Percentiles rank a stretch among this genome's conserved stretches.
phyloP scores from a whole-genome alignment of 2,329 filamentous ascomycete species.

The Penicillium sp. region DNA sequence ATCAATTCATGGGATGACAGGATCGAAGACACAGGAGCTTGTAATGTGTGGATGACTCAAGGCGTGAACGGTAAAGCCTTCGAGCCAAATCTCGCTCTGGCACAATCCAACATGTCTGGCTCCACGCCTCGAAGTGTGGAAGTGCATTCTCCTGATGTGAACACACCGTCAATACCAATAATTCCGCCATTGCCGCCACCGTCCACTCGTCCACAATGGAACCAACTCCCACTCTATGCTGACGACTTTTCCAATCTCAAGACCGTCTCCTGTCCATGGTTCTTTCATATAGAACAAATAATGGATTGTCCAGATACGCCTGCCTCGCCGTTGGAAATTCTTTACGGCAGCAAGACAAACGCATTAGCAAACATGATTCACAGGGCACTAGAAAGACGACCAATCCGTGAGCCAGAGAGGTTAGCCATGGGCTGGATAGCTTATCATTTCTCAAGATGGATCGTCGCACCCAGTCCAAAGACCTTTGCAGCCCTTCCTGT shows the following conservation, averaged over 20 bases:
- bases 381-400: constrained; percentile 15
- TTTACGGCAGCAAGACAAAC: constrained; percentile 29
- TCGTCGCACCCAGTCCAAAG: constrained; percentile 18
- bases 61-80: background rate
- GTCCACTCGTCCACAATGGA: background rate
- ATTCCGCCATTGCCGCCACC: background rate
- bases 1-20: constrained; percentile 22
- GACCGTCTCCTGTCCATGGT: constrained; percentile 13
- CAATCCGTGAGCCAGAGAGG: constrained; percentile 26
- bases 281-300: constrained; percentile 21
- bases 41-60: background rate
- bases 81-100: background rate
- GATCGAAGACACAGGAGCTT: background rate
- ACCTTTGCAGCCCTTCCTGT: constrained; percentile 19
- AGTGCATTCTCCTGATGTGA: background rate
- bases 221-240: constrained; percentile 15
- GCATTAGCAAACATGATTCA: constrained; percentile 27
- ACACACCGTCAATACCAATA: background rate
- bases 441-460: constrained; percentile 26
- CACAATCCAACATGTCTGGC: background rate
- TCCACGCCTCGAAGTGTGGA: background rate
- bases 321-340: constrained; percentile 24
- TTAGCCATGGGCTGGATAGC: constrained; percentile 21
- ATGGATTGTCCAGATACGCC: constrained; percentile 18
- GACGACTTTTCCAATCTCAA: constrained; percentile 13